Conservation (phyloP, 1,284 basidiomycete species). For the Prillingera fragicola region DNA sequence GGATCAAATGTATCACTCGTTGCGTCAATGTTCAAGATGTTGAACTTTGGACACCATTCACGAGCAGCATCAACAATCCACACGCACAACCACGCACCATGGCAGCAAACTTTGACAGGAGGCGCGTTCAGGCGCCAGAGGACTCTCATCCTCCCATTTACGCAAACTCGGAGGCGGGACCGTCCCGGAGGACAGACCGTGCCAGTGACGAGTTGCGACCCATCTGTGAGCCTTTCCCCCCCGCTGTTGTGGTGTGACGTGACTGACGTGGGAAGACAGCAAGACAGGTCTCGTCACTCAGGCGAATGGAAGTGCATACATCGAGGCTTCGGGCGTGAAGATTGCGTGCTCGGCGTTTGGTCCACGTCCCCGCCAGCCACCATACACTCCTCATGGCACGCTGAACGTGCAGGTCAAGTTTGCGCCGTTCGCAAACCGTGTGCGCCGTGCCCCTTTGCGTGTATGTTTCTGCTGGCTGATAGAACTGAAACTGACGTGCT, state of each 20-base stretch:
- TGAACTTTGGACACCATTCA: too few relatives aligned
- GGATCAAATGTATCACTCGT: too few relatives aligned
- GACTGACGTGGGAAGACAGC: slow-evolving; percentile 4
- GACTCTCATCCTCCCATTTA: slow-evolving; percentile 64
- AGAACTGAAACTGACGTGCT: not conserved
- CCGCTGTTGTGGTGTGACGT: not conserved
- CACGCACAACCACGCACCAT: too few relatives aligned
- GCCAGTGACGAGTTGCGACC: slow-evolving; percentile 63
- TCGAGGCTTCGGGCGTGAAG: slow-evolving; percentile 78
- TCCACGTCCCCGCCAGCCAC: slow-evolving; percentile 61
- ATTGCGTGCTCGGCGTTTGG: slow-evolving; percentile 97
- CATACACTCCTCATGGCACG: slow-evolving; percentile 77
- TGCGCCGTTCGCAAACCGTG: slow-evolving; percentile 78
- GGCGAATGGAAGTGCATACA: slow-evolving; percentile 91
- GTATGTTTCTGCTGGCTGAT: slow-evolving; percentile 49
- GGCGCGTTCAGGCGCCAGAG: slow-evolving; percentile 83
- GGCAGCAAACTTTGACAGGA: slow-evolving; percentile 61
- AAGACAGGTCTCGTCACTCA: slow-evolving; percentile 83
- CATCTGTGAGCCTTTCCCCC: slow-evolving; percentile 60
- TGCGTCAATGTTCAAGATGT: too few relatives aligned
- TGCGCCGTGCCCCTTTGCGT: slow-evolving; percentile 73
- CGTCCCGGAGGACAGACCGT: slow-evolving; percentile 52
- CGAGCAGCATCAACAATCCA: too few relatives aligned
- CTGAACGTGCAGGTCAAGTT: slow-evolving; percentile 96
- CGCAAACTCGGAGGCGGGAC: slow-evolving; percentile 35